phyloP scores from a whole-genome alignment of 495 filamentous ascomycete genomes.

The Choiromyces venosus region DNA sequence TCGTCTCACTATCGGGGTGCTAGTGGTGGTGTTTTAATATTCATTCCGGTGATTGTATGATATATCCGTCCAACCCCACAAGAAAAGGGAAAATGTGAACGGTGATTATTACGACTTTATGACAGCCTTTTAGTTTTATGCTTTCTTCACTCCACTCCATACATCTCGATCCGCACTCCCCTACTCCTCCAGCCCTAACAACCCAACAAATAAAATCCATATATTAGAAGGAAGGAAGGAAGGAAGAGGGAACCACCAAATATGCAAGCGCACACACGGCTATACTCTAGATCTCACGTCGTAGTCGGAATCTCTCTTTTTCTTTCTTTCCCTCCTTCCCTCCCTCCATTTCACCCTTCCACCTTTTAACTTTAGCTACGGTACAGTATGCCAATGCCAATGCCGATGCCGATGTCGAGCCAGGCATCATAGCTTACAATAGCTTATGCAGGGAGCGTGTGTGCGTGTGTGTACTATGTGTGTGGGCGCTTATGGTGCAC shows the following conservation, averaged over 20 bases:
- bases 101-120: conserved; percentile 1
- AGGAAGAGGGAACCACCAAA: too few relatives aligned
- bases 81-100: background rate
- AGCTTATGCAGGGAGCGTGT: too few relatives aligned
- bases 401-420: background rate
- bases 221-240: too few relatives aligned
- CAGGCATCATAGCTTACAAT: too few relatives aligned
- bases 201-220: background rate
- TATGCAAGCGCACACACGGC: too few relatives aligned
- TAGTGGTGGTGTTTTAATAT: background rate
- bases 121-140: conserved; percentile 5
- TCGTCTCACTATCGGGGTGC: background rate
- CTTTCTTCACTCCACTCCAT: background rate
- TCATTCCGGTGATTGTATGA: background rate
- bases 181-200: background rate
- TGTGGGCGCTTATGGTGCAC: too few relatives aligned
- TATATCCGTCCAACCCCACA: background rate
- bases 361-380: too few relatives aligned
- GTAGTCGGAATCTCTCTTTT: background rate
- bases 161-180: background rate
- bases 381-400: too few relatives aligned
- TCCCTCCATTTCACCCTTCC: too few relatives aligned
- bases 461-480: too few relatives aligned
- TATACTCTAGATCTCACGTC: background rate
- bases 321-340: background rate